phyloP scores from a whole-genome alignment of 1,284 basidiomycete genomes.

The Boletus calvinii region DNA sequence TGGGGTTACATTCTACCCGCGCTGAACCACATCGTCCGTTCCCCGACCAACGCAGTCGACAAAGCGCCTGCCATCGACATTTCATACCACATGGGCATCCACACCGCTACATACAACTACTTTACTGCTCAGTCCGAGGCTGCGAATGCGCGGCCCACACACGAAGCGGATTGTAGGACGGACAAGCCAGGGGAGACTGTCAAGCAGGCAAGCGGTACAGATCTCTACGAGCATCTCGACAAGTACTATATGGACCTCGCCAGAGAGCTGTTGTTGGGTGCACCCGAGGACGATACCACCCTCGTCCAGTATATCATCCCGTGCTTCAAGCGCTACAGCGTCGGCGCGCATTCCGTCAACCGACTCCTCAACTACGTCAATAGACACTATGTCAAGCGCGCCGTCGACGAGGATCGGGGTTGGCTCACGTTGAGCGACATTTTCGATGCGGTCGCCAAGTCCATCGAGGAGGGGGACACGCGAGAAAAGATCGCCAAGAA shows the following conservation, averaged over 20 bases:
- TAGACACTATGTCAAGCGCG: slow-evolving; percentile 73
- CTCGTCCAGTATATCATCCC: slow-evolving; percentile 69
- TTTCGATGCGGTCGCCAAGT: slow-evolving; percentile 59
- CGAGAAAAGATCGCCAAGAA: slow-evolving; percentile 56
- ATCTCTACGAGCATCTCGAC: slow-evolving; percentile 71
- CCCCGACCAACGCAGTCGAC: slow-evolving; percentile 53
- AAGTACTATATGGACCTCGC: slow-evolving; percentile 59
- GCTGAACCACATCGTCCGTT: slow-evolving; percentile 69
- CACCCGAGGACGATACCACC: slow-evolving; percentile 62
- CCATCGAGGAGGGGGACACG: slow-evolving; percentile 49
- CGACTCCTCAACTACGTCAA: slow-evolving; percentile 77
- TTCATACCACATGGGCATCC: slow-evolving; percentile 70
- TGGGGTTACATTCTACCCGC: slow-evolving; percentile 75
- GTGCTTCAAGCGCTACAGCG: slow-evolving; percentile 64
- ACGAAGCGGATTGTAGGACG: slow-evolving; percentile 12
- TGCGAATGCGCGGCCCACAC: slow-evolving; percentile 29
- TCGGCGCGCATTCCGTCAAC: slow-evolving; percentile 63
- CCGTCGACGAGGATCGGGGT: slow-evolving; percentile 71
- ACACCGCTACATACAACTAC: slow-evolving; percentile 78
- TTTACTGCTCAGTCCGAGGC: slow-evolving; percentile 62
- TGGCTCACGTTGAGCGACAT: slow-evolving; percentile 70
- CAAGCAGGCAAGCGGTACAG: slow-evolving; percentile 49
- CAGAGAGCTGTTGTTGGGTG: slow-evolving; percentile 58
- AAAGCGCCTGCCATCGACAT: slow-evolving; percentile 70
- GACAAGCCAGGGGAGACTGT: slow-evolving; percentile 23